These are phyloP conservation scores for Tritrichomonas musculus DNA, from an alignment of 208 protist genomes.

Conservation along the genomic window DNA sequence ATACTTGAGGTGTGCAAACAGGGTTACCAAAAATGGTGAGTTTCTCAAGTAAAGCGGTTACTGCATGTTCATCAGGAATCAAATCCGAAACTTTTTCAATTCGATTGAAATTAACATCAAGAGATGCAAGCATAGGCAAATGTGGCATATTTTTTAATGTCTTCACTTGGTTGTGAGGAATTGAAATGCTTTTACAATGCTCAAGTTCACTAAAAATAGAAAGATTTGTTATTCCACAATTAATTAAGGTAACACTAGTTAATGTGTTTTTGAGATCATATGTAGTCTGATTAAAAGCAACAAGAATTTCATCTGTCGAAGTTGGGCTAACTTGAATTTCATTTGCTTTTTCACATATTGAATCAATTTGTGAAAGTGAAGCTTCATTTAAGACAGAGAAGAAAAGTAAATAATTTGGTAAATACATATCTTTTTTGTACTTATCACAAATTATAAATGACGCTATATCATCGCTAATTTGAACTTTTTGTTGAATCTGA, in stretches of 20 bases:
- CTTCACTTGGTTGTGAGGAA: background rate
- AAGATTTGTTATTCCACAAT: background rate
- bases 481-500: no score
- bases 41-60: background rate
- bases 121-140: background rate
- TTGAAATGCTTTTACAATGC: background rate
- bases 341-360: background rate
- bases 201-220: background rate
- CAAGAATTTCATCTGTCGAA: background rate
- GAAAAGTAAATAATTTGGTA: no score
- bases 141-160: background rate
- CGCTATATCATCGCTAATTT: no score
- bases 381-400: no score
- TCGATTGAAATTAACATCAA: background rate
- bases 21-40: background rate
- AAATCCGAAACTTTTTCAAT: background rate
- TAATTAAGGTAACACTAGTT: background rate
- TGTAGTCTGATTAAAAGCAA: background rate
- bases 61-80: background rate
- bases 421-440: no score
- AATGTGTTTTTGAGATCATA: background rate
- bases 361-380: no score
- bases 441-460: no score
- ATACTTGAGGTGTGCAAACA: background rate
- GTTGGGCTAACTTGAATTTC: background rate